These are phyloP conservation scores for Annulohypoxylon truncatum DNA, from an alignment of 2,329 filamentous ascomycete genomes.

Conservation along the genomic window DNA sequence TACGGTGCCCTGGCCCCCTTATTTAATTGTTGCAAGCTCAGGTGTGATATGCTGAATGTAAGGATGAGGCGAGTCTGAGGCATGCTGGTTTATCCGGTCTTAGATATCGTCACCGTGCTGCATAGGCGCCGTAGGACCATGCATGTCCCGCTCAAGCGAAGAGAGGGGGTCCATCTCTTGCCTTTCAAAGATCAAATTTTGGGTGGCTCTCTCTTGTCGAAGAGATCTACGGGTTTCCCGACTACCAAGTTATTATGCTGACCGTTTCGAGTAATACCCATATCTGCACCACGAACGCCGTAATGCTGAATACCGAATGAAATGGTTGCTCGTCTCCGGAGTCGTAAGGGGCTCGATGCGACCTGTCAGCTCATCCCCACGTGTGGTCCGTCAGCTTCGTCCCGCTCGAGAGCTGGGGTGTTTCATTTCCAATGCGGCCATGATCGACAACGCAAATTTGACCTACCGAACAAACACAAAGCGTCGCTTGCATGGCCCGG, in stretches of 20 bases:
- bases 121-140: neutral
- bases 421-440: slow-evolving; percentile 19
- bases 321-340: slow-evolving; percentile 4
- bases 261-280: neutral
- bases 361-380: slow-evolving; percentile 29
- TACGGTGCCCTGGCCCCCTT: slow-evolving; percentile 22
- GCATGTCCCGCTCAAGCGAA: neutral
- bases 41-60: slow-evolving; percentile 17
- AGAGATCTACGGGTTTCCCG: slow-evolving; percentile 7
- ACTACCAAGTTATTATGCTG: slow-evolving; percentile 6
- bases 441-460: slow-evolving; percentile 23
- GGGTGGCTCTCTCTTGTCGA: slow-evolving; percentile 4
- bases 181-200: neutral
- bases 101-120: slow-evolving; percentile 16
- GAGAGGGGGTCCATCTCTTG: neutral
- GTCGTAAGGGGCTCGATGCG: slow-evolving; percentile 14
- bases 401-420: slow-evolving; percentile 17
- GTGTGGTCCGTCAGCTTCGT: slow-evolving; percentile 14
- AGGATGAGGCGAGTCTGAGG: slow-evolving; percentile 14
- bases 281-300: slow-evolving; percentile 19
- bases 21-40: slow-evolving; percentile 25
- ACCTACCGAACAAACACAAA: slow-evolving; percentile 7
- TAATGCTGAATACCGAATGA: slow-evolving; percentile 1
- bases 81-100: neutral
- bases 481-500: slow-evolving; percentile 11